phyloP scores from a whole-genome alignment of 2,329 filamentous ascomycete genomes.

The Scedosporium minutisporum region DNA sequence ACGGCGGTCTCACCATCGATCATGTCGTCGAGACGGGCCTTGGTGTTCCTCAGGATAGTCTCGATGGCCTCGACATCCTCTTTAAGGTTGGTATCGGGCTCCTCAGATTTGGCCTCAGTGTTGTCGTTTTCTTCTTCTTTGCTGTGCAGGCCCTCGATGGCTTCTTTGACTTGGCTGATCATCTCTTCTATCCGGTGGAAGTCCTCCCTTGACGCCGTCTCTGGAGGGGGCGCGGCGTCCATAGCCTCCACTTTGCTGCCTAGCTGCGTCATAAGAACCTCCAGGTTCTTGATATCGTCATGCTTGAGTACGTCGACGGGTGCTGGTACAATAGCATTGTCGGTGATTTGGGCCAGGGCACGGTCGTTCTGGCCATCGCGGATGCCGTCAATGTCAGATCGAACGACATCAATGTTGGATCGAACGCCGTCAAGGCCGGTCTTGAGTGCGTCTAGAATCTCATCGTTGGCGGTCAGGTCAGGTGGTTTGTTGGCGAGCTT shows the following conservation, averaged over 20 bases:
- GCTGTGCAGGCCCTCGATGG: conserved; percentile 33
- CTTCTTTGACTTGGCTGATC: conserved; percentile 36
- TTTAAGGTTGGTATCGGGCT: conserved; percentile 35
- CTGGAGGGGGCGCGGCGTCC: conserved; percentile 20
- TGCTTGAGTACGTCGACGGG: conserved; percentile 47
- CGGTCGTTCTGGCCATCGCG: conserved; percentile 41
- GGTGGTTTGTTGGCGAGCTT: conserved; percentile 66
- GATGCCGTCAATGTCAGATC: conserved; percentile 65
- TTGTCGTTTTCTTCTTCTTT: conserved; percentile 19
- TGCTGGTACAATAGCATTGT: conserved; percentile 24
- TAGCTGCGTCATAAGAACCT: conserved; percentile 72
- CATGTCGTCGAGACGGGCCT: conserved; percentile 72
- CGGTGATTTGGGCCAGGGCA: conserved; percentile 43
- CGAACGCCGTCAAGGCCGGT: conserved; percentile 68
- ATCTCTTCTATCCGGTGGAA: conserved; percentile 45
- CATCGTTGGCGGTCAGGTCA: conserved; percentile 76
- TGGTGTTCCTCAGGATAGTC: conserved; percentile 80
- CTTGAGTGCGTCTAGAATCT: conserved; percentile 81
- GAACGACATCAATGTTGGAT: conserved; percentile 68
- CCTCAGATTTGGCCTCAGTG: conserved; percentile 12
- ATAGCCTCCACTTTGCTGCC: conserved; percentile 67
- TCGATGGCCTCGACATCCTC: conserved; percentile 89
- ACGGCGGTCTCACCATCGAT: conserved; percentile 65
- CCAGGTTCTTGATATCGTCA: conserved; percentile 76
- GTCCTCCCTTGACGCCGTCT: conserved; percentile 40